Conservation (phyloP, 2,329 filamentous ascomycete genomes). For the Cladosporium sp. region DNA sequence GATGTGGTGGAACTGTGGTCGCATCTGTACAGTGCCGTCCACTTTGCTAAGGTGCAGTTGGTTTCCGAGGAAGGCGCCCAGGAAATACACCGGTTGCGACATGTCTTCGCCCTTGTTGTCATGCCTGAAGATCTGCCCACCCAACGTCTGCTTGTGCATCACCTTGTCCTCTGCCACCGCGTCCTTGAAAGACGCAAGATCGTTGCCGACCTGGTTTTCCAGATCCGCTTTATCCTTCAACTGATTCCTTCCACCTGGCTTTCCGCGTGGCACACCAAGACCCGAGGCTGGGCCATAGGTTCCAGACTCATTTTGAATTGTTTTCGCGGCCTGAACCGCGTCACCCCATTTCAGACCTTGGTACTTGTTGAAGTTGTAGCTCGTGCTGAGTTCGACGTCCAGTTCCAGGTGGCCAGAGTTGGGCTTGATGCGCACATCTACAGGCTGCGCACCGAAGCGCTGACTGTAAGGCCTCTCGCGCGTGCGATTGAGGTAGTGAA, state of each 20-base stretch:
- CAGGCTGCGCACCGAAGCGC: constrained; percentile 57
- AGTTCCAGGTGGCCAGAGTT: constrained; percentile 83
- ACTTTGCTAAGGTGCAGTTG: constrained; percentile 85
- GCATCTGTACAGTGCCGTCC: constrained; percentile 80
- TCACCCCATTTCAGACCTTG: constrained; percentile 84
- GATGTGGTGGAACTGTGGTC: constrained; percentile 88
- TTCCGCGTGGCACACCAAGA: constrained; percentile 36
- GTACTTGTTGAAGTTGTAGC: constrained; percentile 74
- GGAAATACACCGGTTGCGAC: constrained; percentile 70
- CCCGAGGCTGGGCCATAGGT: constrained; percentile 50
- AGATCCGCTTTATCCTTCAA: constrained; percentile 50
- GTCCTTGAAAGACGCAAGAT: constrained; percentile 61
- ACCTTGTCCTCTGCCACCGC: constrained; percentile 70
- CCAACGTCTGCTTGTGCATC: constrained; percentile 77
- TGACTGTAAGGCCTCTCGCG: constrained; percentile 64
- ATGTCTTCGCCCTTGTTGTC: constrained; percentile 68
- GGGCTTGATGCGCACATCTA: constrained; percentile 79
- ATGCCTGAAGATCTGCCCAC: constrained; percentile 70
- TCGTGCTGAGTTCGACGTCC: constrained; percentile 79
- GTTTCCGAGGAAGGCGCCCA: constrained; percentile 85
- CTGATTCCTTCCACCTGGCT: constrained; percentile 21
- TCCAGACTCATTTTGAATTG: constrained; percentile 41
- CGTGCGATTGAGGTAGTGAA: constrained; percentile 84
- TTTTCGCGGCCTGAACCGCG: constrained; percentile 59
- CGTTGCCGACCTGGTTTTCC: constrained; percentile 40